Base-by-base conservation (phyloP, 345 rosid genomes). In the Microcos paniculata region DNA sequence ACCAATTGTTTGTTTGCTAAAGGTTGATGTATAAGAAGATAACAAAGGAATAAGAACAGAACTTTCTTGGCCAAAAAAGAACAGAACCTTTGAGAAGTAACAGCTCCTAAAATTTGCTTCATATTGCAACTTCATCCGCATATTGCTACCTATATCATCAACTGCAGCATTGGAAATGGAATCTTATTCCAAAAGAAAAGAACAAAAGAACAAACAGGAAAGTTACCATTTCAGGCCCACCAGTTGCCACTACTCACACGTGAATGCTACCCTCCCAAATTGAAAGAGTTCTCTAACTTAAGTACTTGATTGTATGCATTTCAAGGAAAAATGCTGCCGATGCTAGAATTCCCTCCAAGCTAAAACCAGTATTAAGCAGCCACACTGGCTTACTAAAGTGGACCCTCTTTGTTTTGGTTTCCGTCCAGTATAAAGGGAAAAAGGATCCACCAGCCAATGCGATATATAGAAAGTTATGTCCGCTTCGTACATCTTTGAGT, bases 161-260 rank as follows among this genome's bases (percentile, higher is more conserved):
- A 18, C 52, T 15, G 53, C 55, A 66, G 35, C 21, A 24, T 10
- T 24, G 55, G 55, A 66, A 24, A 4, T 24, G 55, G 55, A 66
- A 66, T 42, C 51, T n/a, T 42, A 21, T 63, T n/a, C 11, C 70
- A 23, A 43, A 66, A 66, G 68, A 59, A 58, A 59, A 26, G 35
- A 15, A 58, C 63, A 58, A 58, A 58, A 58, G 38, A 61, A 61
- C 21, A 61, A 61, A 30, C 15, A 31, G 13, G 49, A 38, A 40
- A 21, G 38, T 13, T n/a, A 45, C 14, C 30, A n/a, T 26, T 66
- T 66, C 55, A 67, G 71, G 55, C 71, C 56, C 56, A 67, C 55
- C 55, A 66, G 3, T 67, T 67, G 71, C 38, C 71, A 26, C 40
- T 46, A 67, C 38, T 46, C 38, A 26, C 21, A 45, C 21, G 53